Base-by-base conservation (phyloP, 2,329 filamentous ascomycete species). In the Verticillium tricorpus region DNA sequence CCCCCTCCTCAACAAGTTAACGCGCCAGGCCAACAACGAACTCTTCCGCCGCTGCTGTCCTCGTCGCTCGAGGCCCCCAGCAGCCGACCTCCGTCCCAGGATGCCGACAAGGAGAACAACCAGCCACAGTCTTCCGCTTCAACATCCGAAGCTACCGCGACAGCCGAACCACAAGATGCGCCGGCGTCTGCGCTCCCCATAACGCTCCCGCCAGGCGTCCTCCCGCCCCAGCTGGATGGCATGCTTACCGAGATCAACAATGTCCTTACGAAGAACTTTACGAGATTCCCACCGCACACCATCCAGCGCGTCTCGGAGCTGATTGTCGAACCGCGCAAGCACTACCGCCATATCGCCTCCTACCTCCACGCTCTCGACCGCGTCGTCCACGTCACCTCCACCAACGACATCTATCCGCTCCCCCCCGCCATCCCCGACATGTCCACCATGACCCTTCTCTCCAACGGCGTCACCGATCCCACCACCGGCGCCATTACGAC, bases 301-400 rank as follows among this genome's bases (percentile, higher is more conserved):
- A 85, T 97, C 64, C 95, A 99, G 77, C 90, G 95, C 45, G 84
- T 99, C 25, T 87, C 93, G 25, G 95, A 99, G 79, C 88, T 98
- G 34, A 80, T 97, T 5, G 81, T 96, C 39, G 77, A 82, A 31
- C 95, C 95, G 1, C 89, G 81, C 63, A 82, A 83, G 61, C 90
- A 97, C 76, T 97, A 98, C 78, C 87, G 85, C 64, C 90, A 88
- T 60, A 83, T 98, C 2, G 87, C 91, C 1, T 85, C 93, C 12
- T 99, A 95, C 73, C 86, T 99, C 12, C 90, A 95, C 69, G 95
- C 95, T 2, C 85, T 98, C 57, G 92, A 98, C 73, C 89, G 95
- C 61, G 89, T 97, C 25, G 87, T 97, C 28, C 92, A 90, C 61
- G 95, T 99, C 61, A 96, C 93, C 12, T 97, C 92, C 40, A 85